Base-by-base conservation (phyloP, 2,329 filamentous ascomycete genomes). In the Cryphonectria japonica region DNA sequence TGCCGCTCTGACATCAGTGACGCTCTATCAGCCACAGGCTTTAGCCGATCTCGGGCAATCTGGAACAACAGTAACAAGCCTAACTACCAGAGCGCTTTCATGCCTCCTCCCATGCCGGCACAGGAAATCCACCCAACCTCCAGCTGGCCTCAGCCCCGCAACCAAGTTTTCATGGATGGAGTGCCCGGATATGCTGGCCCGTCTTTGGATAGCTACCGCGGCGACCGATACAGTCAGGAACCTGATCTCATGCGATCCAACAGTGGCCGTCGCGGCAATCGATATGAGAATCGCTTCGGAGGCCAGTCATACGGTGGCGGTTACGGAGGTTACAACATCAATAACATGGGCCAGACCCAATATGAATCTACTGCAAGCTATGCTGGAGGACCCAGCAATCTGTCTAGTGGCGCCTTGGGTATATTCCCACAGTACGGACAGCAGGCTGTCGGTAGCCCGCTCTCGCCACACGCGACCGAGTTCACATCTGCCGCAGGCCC, bases 401-500 rank as follows among this genome's bases (percentile, higher is more conserved):
- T 83, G 73, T 72, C 78, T n/a, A 77, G 77, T 59, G 76, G 79
- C 13, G 81, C 80, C 32, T 77, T 85, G 77, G 75, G 80, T 19
- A 80, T 82, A 80, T 88, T 82, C 74, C 80, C 83, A 68, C 75
- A 81, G 57, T 90, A 87, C 75, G 85, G 85, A 73, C 85, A 85
- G 75, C 87, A 87, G 73, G 83, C 88, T 37, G 85, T 88, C 73
- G 88, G 89, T 37, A 92, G 90, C 26, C 85, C 90, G 9, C 83
- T 94, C 59, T 93, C 92, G 26, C 91, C 92, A 16, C 89, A 92
- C 75, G 92, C 92, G 37, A 90, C 88, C 5, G 92, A 94, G 77
- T 94, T 94, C 75, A 93, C 89, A 16, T 87, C 89, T 4, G 82
- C 83, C 37, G 80, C 78, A 68, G 78, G 77, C 75, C 79, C 79